These are phyloP conservation scores for Penicillium sumatraense DNA, from an alignment of 2,329 filamentous ascomycete genomes.

Conservation along the genomic window DNA sequence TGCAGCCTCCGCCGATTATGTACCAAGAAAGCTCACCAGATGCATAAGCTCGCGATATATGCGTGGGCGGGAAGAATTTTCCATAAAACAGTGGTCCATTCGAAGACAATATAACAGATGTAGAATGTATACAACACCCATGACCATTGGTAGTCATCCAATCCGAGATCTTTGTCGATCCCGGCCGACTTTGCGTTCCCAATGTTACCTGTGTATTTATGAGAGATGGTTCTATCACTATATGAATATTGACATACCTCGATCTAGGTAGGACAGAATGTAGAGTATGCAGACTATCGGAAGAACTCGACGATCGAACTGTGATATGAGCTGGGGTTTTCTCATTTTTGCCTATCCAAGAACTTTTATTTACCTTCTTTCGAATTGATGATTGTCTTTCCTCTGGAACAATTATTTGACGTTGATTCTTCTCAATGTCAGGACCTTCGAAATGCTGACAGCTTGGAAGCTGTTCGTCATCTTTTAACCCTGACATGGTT, in stretches of 20 bases:
- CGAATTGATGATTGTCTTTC: constrained; percentile 17
- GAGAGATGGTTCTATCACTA: background rate
- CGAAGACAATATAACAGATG: constrained; percentile 31
- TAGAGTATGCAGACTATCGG: constrained; percentile 31
- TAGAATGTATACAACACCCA: constrained; percentile 33
- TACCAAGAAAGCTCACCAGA: constrained; percentile 23
- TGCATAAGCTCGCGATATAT: constrained; percentile 25
- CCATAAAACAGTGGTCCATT: constrained; percentile 32
- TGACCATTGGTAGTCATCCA: constrained; percentile 25
- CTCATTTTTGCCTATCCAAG: background rate
- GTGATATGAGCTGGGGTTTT: background rate
- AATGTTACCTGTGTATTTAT: constrained; percentile 14
- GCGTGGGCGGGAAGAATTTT: constrained; percentile 30
- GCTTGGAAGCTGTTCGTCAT: background rate
- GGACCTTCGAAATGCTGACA: constrained; percentile 11
- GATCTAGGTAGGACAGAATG: constrained; percentile 28
- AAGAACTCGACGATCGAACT: constrained; percentile 28
- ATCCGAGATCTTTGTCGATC: constrained; percentile 22
- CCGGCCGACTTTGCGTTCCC: constrained; percentile 33
- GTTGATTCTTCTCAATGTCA: background rate
- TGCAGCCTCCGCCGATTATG: too few relatives aligned
- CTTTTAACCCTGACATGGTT: constrained; percentile 6
- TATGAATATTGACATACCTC: constrained; percentile 17
- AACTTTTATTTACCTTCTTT: constrained; percentile 12
- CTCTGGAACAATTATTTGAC: background rate